A percentile compares a stretch with the other conserved stretches of the same genome.
phyloP scores from a whole-genome alignment of 495 filamentous ascomycete species.

The Podospora bellae-mahoneyi region DNA sequence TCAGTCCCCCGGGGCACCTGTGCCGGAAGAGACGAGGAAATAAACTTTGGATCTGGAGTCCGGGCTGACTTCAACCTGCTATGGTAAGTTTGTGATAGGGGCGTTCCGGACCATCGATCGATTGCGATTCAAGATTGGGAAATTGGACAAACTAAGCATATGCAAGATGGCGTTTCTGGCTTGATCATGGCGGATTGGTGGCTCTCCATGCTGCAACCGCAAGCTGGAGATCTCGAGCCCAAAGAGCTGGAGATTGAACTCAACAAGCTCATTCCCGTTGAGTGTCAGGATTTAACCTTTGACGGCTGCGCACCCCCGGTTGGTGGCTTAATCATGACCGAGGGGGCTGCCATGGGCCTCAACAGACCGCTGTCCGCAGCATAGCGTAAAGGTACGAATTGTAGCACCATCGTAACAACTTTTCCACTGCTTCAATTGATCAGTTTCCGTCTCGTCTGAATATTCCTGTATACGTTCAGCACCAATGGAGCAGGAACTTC shows the following conservation, averaged over 20 bases:
- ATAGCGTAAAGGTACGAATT: not conserved
- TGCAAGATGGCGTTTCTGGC: too few species aligned
- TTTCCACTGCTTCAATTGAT: not conserved
- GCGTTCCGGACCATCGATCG: not conserved
- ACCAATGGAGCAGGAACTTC: not conserved
- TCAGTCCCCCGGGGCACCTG: not conserved
- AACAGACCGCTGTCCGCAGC: not conserved
- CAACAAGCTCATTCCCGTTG: not conserved
- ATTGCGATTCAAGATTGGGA: not conserved
- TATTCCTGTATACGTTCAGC: not conserved
- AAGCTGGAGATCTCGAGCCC: too few species aligned
- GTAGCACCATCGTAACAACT: not conserved
- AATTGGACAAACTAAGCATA: too few species aligned
- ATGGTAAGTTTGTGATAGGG: not conserved
- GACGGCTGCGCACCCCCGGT: not conserved
- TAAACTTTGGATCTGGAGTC: not conserved
- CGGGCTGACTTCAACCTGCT: not conserved
- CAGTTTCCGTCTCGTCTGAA: not conserved
- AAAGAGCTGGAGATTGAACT: too few species aligned
- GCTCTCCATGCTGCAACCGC: too few species aligned
- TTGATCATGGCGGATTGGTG: too few species aligned
- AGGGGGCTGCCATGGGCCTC: not conserved
- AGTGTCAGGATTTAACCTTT: not conserved
- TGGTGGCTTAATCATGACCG: not conserved
- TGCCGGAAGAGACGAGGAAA: not conserved